Evolutionary conservation across 1,284 basidiomycete species (phyloP), one percentile per base, ranked within the genome.

Genomic region (Trichosporon faecale): DNA sequence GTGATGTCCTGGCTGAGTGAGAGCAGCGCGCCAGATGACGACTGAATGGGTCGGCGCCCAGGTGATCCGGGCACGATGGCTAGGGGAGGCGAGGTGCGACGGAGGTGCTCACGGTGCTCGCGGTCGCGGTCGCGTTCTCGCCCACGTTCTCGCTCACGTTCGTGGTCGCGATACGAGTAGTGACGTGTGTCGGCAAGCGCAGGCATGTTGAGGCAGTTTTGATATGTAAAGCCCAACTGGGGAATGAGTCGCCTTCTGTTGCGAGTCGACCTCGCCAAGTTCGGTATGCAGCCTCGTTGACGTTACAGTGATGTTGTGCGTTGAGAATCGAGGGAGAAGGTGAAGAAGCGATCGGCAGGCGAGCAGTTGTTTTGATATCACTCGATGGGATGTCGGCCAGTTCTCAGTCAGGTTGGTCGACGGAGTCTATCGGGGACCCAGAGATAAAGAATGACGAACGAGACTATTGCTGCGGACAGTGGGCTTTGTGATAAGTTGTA

Each of bases 1-100:
- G 77, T 75, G 46, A 80, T 72, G 68, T 82, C 80, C 66, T 79
- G 78, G n/a, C 73, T 75, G 27, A 82, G 73, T 2, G 76, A 74
- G 27, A 80, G 66, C 55, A 82, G 70, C 0, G 78, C 75, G 16
- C 70, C 44, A 18, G 72, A 21, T 2, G 69, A 70, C 1, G 71
- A 69, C 33, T 29, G 69, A 16, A 37, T 55, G 12, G 67, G 60
- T 65, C 33, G 61, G 37, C 35, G 40, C 12, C 35, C 52, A n/a
- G 57, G 57, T 60, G 64, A 61, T 25, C 66, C 52, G 8, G 69
- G 68, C 33, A 65, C 69, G 27, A 70, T 61, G 4, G 57, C 57
- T 33, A 61, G 33, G 9, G 57, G 57, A n/a, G 57, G 57, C 27
- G 57, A 61, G 8, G 63, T 64, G 31, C 33, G 35, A 23, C 63